These are phyloP conservation scores for Sphagnum contortum DNA, from an alignment of 225 moss, liverwort and hornwort genomes.

Conservation along the genomic window DNA sequence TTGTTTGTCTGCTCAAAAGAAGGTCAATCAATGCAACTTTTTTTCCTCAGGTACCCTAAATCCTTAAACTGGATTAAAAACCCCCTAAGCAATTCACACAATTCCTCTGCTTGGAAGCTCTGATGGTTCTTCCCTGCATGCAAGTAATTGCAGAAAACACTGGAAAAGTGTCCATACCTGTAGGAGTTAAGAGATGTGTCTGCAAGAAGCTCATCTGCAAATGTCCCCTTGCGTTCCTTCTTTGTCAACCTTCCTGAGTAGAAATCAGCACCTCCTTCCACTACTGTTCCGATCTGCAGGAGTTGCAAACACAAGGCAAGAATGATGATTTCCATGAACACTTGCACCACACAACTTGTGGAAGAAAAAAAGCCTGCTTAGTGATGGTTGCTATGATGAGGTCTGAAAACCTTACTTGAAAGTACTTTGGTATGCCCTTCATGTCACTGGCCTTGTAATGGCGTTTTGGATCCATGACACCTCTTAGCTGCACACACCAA, in stretches of 20 bases:
- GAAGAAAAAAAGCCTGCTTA: too few relatives aligned
- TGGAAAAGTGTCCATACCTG: constrained; percentile 14
- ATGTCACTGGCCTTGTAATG: constrained; percentile 93
- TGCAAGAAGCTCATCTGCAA: constrained; percentile 82
- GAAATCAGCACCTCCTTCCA: constrained; percentile 77
- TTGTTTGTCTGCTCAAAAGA: background rate
- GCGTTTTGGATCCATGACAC: constrained; percentile 79
- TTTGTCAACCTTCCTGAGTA: constrained; percentile 87
- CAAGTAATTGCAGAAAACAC: too few relatives aligned
- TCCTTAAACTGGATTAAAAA: too few relatives aligned
- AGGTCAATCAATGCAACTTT: too few relatives aligned
- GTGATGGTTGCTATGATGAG: too few relatives aligned
- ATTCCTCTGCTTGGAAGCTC: too few relatives aligned
- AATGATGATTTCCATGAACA: background rate
- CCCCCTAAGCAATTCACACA: too few relatives aligned
- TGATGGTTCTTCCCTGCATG: too few relatives aligned
- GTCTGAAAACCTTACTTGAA: constrained; percentile 30
- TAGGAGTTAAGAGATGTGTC: constrained; percentile 47
- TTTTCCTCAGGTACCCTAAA: too few relatives aligned
- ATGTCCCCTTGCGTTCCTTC: constrained; percentile 75
- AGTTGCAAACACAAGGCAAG: background rate
- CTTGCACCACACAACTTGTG: background rate
- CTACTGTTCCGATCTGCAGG: constrained; percentile 62
- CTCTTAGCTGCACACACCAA: constrained; percentile 44
- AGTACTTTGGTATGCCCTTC: constrained; percentile 65